phyloP scores from a whole-genome alignment of 805 yeast genomes.

The Torulaspora delbrueckii region DNA sequence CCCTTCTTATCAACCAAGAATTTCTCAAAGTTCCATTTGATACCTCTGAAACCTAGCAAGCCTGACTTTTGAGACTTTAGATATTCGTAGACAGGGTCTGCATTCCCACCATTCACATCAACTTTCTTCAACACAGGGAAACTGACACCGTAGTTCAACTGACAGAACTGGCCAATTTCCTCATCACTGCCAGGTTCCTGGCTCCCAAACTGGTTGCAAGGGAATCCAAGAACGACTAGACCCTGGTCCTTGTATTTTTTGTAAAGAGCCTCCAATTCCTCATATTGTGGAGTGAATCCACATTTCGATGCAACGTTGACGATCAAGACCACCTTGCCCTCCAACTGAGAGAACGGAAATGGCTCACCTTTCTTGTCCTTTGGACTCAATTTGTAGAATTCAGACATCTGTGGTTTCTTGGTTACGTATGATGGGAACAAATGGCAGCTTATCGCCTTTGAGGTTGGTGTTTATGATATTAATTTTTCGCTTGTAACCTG shows the following conservation, averaged over 20 bases:
- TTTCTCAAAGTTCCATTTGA: conserved; percentile 80
- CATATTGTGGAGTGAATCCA: conserved; percentile 72
- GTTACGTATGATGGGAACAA: background rate
- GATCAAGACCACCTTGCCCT: conserved; percentile 77
- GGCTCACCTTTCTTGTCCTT: conserved; percentile 53
- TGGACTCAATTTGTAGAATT: conserved; percentile 67
- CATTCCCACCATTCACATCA: conserved; percentile 80
- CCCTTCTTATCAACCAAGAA: conserved; percentile 54
- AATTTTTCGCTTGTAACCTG: background rate
- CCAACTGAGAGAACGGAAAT: conserved; percentile 53
- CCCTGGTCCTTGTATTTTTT: conserved; percentile 59
- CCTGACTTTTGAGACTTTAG: conserved; percentile 63
- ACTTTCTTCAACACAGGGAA: conserved; percentile 85
- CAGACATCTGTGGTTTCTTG: conserved; percentile 33
- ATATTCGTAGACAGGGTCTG: conserved; percentile 74
- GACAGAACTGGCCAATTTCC: conserved; percentile 70
- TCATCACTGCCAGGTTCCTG: conserved; percentile 71
- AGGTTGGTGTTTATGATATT: conserved; percentile 52
- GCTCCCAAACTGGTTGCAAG: conserved; percentile 84
- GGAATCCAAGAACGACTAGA: conserved; percentile 72
- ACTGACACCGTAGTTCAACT: conserved; percentile 77
- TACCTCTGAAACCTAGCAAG: conserved; percentile 61
- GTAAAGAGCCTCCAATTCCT: conserved; percentile 64
- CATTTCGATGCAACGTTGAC: conserved; percentile 91
- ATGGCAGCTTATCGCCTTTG: background rate